A percentile compares a stretch with the other conserved stretches of the same genome.
phyloP scores from a whole-genome alignment of 805 yeast genomes.

The Spathaspora passalidarum region DNA sequence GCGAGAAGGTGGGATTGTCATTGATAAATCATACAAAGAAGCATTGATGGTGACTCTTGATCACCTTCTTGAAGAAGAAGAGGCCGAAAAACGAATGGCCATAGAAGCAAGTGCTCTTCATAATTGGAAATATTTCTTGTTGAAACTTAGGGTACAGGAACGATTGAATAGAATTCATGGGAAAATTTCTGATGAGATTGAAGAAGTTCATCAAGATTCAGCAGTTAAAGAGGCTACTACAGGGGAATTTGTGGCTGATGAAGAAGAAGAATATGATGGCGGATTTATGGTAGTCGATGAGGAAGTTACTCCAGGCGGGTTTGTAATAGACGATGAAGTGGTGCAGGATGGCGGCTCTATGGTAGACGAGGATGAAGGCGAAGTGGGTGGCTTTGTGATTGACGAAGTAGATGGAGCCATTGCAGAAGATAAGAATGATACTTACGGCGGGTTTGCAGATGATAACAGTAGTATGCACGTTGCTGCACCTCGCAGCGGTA shows the following conservation, averaged over 20 bases:
- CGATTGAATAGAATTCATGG: slow-evolving; percentile 53
- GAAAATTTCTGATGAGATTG: slow-evolving; percentile 15
- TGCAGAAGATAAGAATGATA: too few species aligned
- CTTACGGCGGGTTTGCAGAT: too few species aligned
- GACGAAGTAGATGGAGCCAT: background rate
- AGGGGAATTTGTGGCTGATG: slow-evolving; percentile 1
- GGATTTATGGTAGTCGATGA: background rate
- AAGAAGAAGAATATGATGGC: slow-evolving; percentile 22
- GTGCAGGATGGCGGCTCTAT: slow-evolving; percentile 1
- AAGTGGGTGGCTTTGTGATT: background rate
- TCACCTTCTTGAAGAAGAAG: slow-evolving; percentile 47
- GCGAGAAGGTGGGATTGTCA: slow-evolving; percentile 70
- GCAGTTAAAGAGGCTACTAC: slow-evolving; percentile 7
- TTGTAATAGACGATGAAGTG: background rate
- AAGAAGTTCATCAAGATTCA: slow-evolving; percentile 4
- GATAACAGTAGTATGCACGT: too few species aligned
- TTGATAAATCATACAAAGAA: slow-evolving; percentile 57
- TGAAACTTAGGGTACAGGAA: slow-evolving; percentile 46
- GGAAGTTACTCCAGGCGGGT: background rate
- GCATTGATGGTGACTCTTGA: slow-evolving; percentile 55
- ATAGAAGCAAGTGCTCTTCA: slow-evolving; percentile 49
- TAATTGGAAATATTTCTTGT: slow-evolving; percentile 52
- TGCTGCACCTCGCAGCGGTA: too few species aligned
- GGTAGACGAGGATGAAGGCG: slow-evolving; percentile 29
- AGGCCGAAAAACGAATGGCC: slow-evolving; percentile 39